Evolutionary conservation across 257 asterid genomes (phyloP), one percentile per base, ranked within the genome.

Genomic region (Fraxinus americana): DNA sequence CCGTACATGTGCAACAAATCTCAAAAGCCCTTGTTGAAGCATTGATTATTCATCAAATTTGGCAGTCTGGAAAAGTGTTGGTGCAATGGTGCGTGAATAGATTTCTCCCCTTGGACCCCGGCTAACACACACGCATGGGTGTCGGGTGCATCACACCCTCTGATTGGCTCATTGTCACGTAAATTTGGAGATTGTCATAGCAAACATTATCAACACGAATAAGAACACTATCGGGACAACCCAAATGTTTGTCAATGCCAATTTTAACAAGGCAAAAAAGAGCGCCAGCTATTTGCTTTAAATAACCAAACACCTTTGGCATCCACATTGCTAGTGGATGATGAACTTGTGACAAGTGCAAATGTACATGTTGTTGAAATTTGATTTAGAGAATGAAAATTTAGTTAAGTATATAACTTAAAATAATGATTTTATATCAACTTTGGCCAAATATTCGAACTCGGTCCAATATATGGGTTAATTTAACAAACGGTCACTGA

Each of bases 191-290:
- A 48, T 30, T 23, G 32, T 41, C 61, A 13, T 5, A 13, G 54
- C 5, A 45, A 12, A 45, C 17, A 45, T 34, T 10, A 23, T 0
- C 13, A 72, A 79, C 74, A 75, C 43, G 52, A 74, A 73, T 23
- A 59, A 73, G 16, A 19, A 52, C 9, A 52, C 25, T 4, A 52
- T 17, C 10, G 75, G 70, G 77, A 21, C 78, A 29, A 73, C 16
- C 79, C 78, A 83, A 86, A 81, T 86, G 83, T 81, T 74, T 83
- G 89, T 73, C 79, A 79, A 74, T 78, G 71, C 83, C 86, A 81
- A 71, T 41, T 71, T 69, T 78, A 78, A 76, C 52, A 80, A 13
- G 65, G 19, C 80, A 82, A 78, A 54, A 82, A 13, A 68, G 19
- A 84, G 77, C 54, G 70, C 1, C 76, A 32, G 5, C 35, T 75